Evolutionary conservation across 306 rosid species (phyloP).

Genomic region (Ormosia semicastrata): DNA sequence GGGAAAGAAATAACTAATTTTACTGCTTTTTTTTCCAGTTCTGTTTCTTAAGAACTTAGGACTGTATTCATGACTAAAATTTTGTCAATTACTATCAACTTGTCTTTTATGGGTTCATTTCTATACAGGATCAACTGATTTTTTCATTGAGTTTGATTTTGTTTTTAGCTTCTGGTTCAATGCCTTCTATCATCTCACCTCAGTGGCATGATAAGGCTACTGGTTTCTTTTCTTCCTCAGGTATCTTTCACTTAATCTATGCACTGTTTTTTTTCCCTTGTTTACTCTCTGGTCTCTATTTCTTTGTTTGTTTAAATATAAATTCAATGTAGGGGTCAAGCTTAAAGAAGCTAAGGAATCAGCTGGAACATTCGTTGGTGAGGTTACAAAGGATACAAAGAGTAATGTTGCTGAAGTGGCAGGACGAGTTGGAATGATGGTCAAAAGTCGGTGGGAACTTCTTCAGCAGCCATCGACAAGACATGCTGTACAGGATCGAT

Average conservation of each 20-base stretch:
- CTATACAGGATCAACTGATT: conserved; percentile 39
- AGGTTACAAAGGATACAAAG: conserved; percentile 87
- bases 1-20: neutral
- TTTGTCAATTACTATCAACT: conserved; percentile 10
- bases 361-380: conserved; percentile 90
- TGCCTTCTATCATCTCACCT: conserved; percentile 74
- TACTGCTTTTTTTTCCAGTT: neutral
- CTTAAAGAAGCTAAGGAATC: conserved; percentile 86
- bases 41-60: neutral
- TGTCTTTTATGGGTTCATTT: neutral
- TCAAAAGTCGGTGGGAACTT: conserved; percentile 85
- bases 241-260: conserved; percentile 34
- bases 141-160: conserved; percentile 34
- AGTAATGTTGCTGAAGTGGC: conserved; percentile 78
- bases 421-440: conserved; percentile 66
- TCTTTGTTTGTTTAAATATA: neutral
- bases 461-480: conserved; percentile 89
- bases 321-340: conserved; percentile 67
- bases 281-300: conserved; percentile 21
- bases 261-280: neutral
- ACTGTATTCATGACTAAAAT: neutral
- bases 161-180: conserved; percentile 42
- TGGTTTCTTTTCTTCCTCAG: conserved; percentile 90
- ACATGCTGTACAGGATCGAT: conserved; percentile 88
- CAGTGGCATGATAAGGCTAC: conserved; percentile 91